A percentile compares a stretch with the other conserved stretches of the same genome.
These are phyloP conservation scores for Domatiomyces catenatus DNA, from an alignment of 2,329 filamentous ascomycete species.

Conservation along the genomic window DNA sequence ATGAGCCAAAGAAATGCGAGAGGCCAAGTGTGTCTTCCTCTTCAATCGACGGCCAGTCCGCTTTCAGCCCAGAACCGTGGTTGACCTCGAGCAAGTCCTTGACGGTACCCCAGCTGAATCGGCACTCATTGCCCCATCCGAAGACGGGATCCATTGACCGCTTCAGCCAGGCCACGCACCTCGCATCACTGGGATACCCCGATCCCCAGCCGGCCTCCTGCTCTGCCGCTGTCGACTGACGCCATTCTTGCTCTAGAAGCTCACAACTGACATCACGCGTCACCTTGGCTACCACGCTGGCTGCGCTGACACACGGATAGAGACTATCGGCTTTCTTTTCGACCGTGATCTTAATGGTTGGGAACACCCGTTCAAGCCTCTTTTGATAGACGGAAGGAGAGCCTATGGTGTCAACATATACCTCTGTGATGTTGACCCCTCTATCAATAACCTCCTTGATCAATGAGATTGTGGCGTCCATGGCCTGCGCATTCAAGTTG, in stretches of 20 bases:
- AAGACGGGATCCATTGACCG: constrained; percentile 82
- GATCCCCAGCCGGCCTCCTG: constrained; percentile 57
- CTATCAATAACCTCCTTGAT: constrained; percentile 61
- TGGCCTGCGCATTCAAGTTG: constrained; percentile 91
- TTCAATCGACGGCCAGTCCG: constrained; percentile 71
- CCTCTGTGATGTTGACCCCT: constrained; percentile 70
- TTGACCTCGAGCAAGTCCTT: constrained; percentile 78
- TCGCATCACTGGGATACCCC: constrained; percentile 77
- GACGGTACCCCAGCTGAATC: constrained; percentile 90
- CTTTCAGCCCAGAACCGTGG: constrained; percentile 43
- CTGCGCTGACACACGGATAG: constrained; percentile 84
- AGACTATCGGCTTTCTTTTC: constrained; percentile 85
- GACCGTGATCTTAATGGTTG: constrained; percentile 57
- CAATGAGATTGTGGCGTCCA: constrained; percentile 75
- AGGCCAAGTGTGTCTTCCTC: constrained; percentile 52
- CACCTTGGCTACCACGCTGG: constrained; percentile 90
- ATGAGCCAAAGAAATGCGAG: constrained; percentile 52
- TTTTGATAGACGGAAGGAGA: constrained; percentile 69
- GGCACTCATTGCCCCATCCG: constrained; percentile 83
- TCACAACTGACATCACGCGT: constrained; percentile 83
- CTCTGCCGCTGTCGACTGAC: constrained; percentile 16
- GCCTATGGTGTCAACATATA: constrained; percentile 92
- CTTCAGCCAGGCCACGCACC: constrained; percentile 68
- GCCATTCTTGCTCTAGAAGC: constrained; percentile 49
- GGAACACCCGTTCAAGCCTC: constrained; percentile 71